Base-by-base conservation (phyloP, 495 filamentous ascomycete genomes). In the Hypoxylon lienhwacheense region DNA sequence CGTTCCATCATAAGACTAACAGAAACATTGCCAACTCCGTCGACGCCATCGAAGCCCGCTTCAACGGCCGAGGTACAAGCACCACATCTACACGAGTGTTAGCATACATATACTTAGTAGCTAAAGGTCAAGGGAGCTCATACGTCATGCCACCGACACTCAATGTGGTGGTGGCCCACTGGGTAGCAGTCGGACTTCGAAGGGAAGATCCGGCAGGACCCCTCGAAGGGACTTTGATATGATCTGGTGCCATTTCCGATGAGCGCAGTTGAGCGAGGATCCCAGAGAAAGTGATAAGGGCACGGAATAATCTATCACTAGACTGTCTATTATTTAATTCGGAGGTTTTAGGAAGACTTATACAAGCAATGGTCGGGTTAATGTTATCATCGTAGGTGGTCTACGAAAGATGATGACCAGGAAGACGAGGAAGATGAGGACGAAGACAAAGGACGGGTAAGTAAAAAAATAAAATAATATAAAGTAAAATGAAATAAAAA, bases 1-100 rank as follows among this genome's bases (percentile, higher is more conserved):
- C 91, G 83, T 66, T 91, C 89, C 84, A 96, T 93, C 21, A 93
- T 87, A 57, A 97, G 71, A 71, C 88, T 95, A 48, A 97, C 87
- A 1, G 91, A 93, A 22, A 96, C 90, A 37, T 79, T 88, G 16
- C 84, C 85, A 2, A 88, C 83, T 17, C 92, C 91, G 7, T 88
- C 81, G 12, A 95, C 78, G 24, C 78, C 80, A 57, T 85, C 87
- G 73, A 99, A 93, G 46, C 85, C 91, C 28, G 76, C 69, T 77
- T 96, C 91, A 56, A 96, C 83, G 5, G 91, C 82, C 12, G 89
- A 90, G 14, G 91, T 93, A 66, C 91, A 96, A 61, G 91, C 85
- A 56, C 90, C 90, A 70, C 91, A 95, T 26, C 70, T 72, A 49
- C 29, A 7, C 7, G 20, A 5, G 11, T 15, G 51, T 67, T 51